Base-by-base conservation (phyloP, 2,329 filamentous ascomycete genomes). In the Phoma herbarum region DNA sequence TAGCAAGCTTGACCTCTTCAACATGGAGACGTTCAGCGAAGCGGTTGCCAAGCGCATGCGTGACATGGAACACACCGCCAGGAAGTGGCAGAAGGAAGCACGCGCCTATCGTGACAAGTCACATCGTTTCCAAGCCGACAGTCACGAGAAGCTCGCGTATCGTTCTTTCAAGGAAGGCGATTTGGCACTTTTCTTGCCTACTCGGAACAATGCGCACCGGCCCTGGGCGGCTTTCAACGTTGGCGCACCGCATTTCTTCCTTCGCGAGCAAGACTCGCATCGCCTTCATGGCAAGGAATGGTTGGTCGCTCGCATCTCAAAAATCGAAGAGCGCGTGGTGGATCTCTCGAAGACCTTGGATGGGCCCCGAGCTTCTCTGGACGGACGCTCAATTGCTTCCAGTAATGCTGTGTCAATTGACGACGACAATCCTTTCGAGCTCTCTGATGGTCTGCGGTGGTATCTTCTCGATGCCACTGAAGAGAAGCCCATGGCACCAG, bases 201-300 rank as follows among this genome's bases (percentile, higher is more conserved):
- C 95, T 0, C 86, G 94, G 33, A 98, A 97, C 74, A 93, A 98
- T 78, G 91, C 91, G 35, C 95, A 93, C 4, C 90, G 94, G 16
- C 94, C 95, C 0, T 99, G 95, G 95, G 95, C 95, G 5, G 95
- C 95, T 0, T 99, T 99, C 84, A 99, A 99, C 70, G 91, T 99
- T 29, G 94, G 93, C 1, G 96, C 94, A 60, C 95, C 95, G 9
- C 95, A 99, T 76, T 98, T 95, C 80, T 99, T 99, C 80, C 84
- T 99, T 2, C 90, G 93, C 33, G 95, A 99, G 77, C 91, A 96
- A 75, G 94, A 98, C 68, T 85, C 85, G 1, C 96, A 99, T 77
- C 89, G 92, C 60, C 82, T 99, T 6, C 87, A 89, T 28, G 89
- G 88, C 46, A 86, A 94, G 33, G 95, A 99, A 74, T 99, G 95